Conservation (phyloP, 2,329 filamentous ascomycete species). For the Podosphaera aphanis region DNA sequence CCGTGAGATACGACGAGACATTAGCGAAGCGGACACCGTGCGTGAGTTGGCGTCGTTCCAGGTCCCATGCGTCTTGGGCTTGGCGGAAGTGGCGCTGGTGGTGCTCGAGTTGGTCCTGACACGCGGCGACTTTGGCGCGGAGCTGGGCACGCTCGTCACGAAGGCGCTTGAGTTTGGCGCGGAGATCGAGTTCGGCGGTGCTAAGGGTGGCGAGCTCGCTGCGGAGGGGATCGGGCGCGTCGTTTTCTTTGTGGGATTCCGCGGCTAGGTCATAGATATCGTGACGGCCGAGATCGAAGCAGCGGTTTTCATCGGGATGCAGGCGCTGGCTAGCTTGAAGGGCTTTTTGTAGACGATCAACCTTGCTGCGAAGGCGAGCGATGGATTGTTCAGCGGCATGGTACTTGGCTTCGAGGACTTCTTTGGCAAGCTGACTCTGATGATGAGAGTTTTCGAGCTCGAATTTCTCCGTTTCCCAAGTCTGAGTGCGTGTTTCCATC, state of each 20-base stretch:
- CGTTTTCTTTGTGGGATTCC: slow-evolving; percentile 37
- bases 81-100: slow-evolving; percentile 19
- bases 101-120: slow-evolving; percentile 9
- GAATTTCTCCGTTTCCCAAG: slow-evolving; percentile 16
- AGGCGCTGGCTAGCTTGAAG: slow-evolving; percentile 28
- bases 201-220: slow-evolving; percentile 36
- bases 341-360: slow-evolving; percentile 21
- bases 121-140: slow-evolving; percentile 7
- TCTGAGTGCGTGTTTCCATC: slow-evolving; percentile 23
- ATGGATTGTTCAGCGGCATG: slow-evolving; percentile 23
- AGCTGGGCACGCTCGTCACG: slow-evolving; percentile 36
- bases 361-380: slow-evolving; percentile 25
- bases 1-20: slow-evolving; percentile 15
- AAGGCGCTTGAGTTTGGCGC: slow-evolving; percentile 43
- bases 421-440: slow-evolving; percentile 23
- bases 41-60: slow-evolving; percentile 20
- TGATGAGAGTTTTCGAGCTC: slow-evolving; percentile 20
- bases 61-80: slow-evolving; percentile 21
- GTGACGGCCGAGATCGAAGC: slow-evolving; percentile 30
- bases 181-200: slow-evolving; percentile 33
- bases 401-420: slow-evolving; percentile 16
- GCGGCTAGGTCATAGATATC: slow-evolving; percentile 37
- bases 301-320: slow-evolving; percentile 32
- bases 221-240: slow-evolving; percentile 51
- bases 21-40: slow-evolving; percentile 19